Evolutionary conservation across 169 alveolate species (phyloP).

Genomic region (Plasmodium gallinaceum): DNA sequence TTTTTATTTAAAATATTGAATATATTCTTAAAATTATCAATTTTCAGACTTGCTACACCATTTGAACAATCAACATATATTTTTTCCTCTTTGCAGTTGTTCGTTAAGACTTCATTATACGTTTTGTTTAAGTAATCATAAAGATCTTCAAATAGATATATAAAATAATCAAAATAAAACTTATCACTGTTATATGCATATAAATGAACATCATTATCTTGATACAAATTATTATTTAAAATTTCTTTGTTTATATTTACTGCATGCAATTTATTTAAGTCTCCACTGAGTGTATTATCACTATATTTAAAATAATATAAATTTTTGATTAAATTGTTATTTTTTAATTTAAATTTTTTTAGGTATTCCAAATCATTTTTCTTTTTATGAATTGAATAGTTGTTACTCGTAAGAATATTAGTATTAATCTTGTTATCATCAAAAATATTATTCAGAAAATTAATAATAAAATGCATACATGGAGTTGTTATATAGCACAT

Average conservation of each 20-base stretch:
- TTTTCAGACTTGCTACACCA: slow-evolving; percentile 68
- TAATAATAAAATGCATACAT: slow-evolving; percentile 60
- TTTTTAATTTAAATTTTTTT: slow-evolving; percentile 1
- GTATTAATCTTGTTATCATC: neutral
- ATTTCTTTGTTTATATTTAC: neutral
- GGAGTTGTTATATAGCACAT: slow-evolving; percentile 74
- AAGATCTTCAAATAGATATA: slow-evolving; percentile 27
- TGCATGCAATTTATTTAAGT: neutral
- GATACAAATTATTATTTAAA: neutral
- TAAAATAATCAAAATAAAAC: slow-evolving; percentile 51
- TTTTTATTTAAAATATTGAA: slow-evolving; percentile 59
- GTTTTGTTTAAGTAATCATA: slow-evolving; percentile 20
- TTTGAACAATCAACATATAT: slow-evolving; percentile 69
- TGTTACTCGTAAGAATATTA: neutral
- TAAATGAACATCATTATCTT: neutral
- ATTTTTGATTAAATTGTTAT: neutral
- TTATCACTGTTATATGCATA: slow-evolving; percentile 42
- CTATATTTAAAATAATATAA: slow-evolving; percentile 12
- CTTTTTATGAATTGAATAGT: slow-evolving; percentile 11
- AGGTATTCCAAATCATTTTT: slow-evolving; percentile 30
- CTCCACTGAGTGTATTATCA: neutral
- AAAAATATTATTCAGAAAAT: slow-evolving; percentile 20
- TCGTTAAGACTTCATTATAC: slow-evolving; percentile 1
- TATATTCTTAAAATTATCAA: slow-evolving; percentile 28
- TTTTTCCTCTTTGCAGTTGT: slow-evolving; percentile 36